Conservation (phyloP, 2,329 filamentous ascomycete genomes). For the Colletotrichum sojae region DNA sequence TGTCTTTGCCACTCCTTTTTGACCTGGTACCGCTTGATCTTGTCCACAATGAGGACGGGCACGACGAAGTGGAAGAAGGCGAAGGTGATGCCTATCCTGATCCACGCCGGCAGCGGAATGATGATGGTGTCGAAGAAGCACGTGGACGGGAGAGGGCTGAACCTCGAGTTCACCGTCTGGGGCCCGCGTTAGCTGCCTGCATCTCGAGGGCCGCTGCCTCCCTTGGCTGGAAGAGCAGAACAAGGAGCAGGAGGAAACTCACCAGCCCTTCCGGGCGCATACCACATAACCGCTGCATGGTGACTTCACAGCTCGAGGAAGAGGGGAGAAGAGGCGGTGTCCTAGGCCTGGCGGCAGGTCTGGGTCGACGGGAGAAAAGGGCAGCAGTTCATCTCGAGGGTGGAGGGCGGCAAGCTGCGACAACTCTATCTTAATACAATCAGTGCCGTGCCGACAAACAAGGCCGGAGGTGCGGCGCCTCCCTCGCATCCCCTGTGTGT, state of each 20-base stretch:
- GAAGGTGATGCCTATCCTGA: conserved; percentile 42
- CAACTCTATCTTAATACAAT: conserved; percentile 39
- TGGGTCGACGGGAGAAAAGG: conserved; percentile 30
- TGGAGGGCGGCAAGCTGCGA: conserved; percentile 26
- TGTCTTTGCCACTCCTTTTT: conserved; percentile 41
- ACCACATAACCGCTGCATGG: conserved; percentile 38
- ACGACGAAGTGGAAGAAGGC: conserved; percentile 40
- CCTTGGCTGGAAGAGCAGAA: not conserved
- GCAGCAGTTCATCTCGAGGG: conserved; percentile 33
- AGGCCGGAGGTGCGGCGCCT: conserved; percentile 28
- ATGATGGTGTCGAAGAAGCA: conserved; percentile 48
- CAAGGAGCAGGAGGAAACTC: conserved; percentile 15
- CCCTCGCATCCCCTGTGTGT: conserved; percentile 6
- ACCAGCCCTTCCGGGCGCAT: conserved; percentile 40
- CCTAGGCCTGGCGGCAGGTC: conserved; percentile 26
- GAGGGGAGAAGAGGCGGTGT: conserved; percentile 18
- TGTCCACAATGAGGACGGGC: conserved; percentile 33
- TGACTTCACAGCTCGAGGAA: conserved; percentile 26
- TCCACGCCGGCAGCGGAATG: conserved; percentile 45
- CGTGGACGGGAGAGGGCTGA: conserved; percentile 44
- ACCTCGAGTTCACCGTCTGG: conserved; percentile 32
- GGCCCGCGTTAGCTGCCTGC: conserved; percentile 7
- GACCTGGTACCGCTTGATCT: conserved; percentile 28
- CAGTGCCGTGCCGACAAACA: conserved; percentile 28
- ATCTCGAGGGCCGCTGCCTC: not conserved